Percentiles rank a stretch among this genome's conserved stretches.
Conservation (phyloP, 2,329 filamentous ascomycete species). For the Beauveria varroae region DNA sequence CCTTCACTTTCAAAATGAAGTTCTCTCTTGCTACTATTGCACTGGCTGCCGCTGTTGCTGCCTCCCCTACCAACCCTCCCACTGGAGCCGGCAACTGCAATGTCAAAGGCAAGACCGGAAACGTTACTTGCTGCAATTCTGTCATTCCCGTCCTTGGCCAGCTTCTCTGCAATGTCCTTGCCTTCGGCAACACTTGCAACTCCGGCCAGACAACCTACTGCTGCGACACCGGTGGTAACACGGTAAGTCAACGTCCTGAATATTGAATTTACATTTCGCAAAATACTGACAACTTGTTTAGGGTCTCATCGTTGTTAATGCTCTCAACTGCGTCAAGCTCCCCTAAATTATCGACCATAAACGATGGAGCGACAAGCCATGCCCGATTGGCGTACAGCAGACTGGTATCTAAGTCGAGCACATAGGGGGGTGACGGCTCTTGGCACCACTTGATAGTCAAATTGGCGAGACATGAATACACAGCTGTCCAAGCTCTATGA, state of each 20-base stretch:
- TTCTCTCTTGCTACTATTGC: not conserved
- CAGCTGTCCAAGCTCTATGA: no score
- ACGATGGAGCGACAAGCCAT: no score
- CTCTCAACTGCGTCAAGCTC: not conserved
- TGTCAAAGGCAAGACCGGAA: not conserved
- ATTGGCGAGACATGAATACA: no score
- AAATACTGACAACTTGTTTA: not conserved
- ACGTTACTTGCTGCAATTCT: slow-evolving; percentile 4
- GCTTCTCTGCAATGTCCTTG: slow-evolving; percentile 1
- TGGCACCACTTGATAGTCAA: no score
- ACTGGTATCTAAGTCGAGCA: no score
- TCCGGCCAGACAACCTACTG: not conserved
- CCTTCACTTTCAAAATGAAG: not conserved
- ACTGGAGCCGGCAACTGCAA: not conserved
- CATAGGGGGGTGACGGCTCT: no score
- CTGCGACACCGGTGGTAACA: not conserved
- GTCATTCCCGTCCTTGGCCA: slow-evolving; percentile 1
- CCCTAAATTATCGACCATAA: not conserved
- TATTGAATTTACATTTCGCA: accelerated
- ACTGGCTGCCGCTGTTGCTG: not conserved
- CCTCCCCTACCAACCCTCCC: not conserved
- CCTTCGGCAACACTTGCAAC: not conserved
- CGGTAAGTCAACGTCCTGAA: not conserved
- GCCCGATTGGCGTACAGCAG: no score
- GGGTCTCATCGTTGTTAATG: not conserved